Conservation (phyloP, 2,329 filamentous ascomycete species). For the Nectriaceae sp. region DNA sequence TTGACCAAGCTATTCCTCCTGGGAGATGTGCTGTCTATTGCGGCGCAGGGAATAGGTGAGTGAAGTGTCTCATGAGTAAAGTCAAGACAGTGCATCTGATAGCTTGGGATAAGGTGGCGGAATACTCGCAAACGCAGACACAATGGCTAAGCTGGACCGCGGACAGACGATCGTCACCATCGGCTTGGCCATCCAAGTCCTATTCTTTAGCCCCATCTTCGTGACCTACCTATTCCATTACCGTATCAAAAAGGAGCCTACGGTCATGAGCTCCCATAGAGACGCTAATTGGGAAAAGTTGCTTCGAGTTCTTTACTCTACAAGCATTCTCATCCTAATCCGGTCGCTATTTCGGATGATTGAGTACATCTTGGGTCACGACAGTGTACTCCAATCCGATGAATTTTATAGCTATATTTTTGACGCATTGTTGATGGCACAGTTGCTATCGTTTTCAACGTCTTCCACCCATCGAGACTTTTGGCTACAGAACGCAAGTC, state of each 20-base stretch:
- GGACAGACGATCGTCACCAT: slow-evolving; percentile 50
- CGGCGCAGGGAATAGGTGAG: slow-evolving; percentile 18
- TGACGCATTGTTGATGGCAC: slow-evolving; percentile 34
- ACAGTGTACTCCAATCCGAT: slow-evolving; percentile 30
- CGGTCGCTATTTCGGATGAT: slow-evolving; percentile 40
- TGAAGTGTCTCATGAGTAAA: not conserved
- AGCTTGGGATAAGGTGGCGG: not conserved
- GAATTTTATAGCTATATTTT: slow-evolving; percentile 36
- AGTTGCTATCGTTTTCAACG: slow-evolving; percentile 14
- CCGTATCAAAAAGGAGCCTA: slow-evolving; percentile 12
- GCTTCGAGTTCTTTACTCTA: slow-evolving; percentile 16
- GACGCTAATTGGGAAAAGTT: slow-evolving; percentile 30
- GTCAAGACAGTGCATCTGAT: not conserved
- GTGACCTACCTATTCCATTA: slow-evolving; percentile 46
- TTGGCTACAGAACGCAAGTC: not conserved
- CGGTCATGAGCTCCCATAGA: slow-evolving; percentile 1
- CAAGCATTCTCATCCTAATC: slow-evolving; percentile 36
- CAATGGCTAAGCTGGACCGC: slow-evolving; percentile 3
- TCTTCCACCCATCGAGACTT: slow-evolving; percentile 5
- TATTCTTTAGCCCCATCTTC: slow-evolving; percentile 53
- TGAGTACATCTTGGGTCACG: slow-evolving; percentile 38
- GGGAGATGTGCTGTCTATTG: slow-evolving; percentile 48
- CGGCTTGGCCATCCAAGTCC: slow-evolving; percentile 53
- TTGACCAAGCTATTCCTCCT: slow-evolving; percentile 50
- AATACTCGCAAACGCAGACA: slow-evolving; percentile 1